A percentile compares a stretch with the other conserved stretches of the same genome.
phyloP scores from a whole-genome alignment of 1,284 basidiomycete species.

The Pisolithus thermaeus region DNA sequence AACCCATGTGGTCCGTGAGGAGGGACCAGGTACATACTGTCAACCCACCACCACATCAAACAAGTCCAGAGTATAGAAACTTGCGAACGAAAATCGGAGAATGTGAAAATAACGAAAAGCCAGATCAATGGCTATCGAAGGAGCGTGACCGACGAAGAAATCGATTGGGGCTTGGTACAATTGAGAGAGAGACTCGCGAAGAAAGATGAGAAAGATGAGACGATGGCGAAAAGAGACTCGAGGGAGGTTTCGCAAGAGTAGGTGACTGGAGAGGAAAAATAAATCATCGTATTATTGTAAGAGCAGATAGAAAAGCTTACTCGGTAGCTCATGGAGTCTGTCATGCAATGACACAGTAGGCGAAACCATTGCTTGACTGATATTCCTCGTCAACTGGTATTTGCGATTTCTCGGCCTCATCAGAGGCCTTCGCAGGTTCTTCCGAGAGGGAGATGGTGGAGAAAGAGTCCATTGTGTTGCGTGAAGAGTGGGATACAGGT shows the following conservation, averaged over 20 bases:
- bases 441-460: constrained; percentile 1
- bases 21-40: background rate
- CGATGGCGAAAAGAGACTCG: background rate
- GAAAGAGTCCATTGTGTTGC: constrained; percentile 17
- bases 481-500: constrained; percentile 2
- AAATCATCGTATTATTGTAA: background rate
- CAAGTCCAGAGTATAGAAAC: background rate
- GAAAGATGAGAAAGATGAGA: background rate
- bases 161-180: constrained; percentile 1
- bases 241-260: background rate
- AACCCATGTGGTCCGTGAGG: background rate
- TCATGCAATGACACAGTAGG: constrained; percentile 17
- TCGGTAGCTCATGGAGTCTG: background rate
- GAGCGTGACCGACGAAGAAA: constrained; percentile 1
- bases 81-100: background rate
- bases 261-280: constrained; percentile 6
- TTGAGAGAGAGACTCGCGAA: background rate
- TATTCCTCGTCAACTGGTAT: constrained; percentile 12
- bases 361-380: background rate
- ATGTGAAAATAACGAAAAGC: background rate
- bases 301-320: constrained; percentile 9
- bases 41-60: background rate
- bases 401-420: constrained; percentile 3
- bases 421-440: background rate
- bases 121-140: constrained; percentile 6